Percentiles rank a stretch among this genome's conserved stretches.
Conservation (phyloP, 2,329 filamentous ascomycete genomes). For the Zasmidium angulare region DNA sequence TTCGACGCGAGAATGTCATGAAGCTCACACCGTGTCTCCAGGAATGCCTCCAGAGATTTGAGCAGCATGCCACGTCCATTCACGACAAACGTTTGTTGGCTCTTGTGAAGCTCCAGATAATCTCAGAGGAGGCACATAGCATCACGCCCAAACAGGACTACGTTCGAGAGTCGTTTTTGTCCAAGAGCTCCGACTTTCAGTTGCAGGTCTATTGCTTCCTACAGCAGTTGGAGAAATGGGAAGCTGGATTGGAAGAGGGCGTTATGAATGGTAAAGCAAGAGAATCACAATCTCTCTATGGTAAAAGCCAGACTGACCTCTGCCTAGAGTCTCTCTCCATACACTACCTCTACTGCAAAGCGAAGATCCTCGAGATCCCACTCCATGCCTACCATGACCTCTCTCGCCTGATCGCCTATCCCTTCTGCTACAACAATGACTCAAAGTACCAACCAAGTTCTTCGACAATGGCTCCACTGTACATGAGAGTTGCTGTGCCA, state of each 20-base stretch:
- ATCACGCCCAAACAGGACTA: not conserved
- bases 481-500: not conserved
- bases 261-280: not conserved
- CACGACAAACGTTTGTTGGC: not conserved
- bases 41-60: not conserved
- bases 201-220: not conserved
- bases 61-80: not conserved
- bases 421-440: not conserved
- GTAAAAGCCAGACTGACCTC: not conserved
- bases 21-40: not conserved
- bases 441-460: not conserved
- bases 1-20: not conserved
- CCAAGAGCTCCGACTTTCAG: not conserved
- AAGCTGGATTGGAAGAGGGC: not conserved
- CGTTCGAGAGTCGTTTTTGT: not conserved
- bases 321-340: not conserved
- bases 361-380: not conserved
- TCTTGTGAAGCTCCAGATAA: not conserved
- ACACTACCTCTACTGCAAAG: not conserved
- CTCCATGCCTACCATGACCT: not conserved
- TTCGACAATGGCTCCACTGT: not conserved
- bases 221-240: not conserved
- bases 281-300: too few species aligned
- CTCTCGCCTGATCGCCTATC: not conserved
- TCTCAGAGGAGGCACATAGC: not conserved